phyloP scores from a whole-genome alignment of 2,329 filamentous ascomycete species.

The Zasmidium citrigriseum region DNA sequence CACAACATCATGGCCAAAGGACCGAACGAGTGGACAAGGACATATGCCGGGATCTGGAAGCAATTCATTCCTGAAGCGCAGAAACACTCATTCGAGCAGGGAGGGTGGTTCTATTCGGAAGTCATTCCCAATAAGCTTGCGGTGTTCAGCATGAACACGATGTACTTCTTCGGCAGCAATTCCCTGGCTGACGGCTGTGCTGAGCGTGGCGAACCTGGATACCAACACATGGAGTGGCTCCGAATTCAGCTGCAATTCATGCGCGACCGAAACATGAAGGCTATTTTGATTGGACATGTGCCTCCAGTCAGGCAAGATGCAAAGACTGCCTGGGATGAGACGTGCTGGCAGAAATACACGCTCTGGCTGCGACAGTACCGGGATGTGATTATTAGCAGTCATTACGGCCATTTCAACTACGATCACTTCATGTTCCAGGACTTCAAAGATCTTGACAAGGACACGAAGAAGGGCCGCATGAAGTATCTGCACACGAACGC shows the following conservation, averaged over 20 bases:
- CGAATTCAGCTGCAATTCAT: slow-evolving; percentile 83
- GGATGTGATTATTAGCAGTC: slow-evolving; percentile 75
- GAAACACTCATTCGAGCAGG: slow-evolving; percentile 84
- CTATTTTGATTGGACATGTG: slow-evolving; percentile 90
- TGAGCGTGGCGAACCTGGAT: slow-evolving; percentile 77
- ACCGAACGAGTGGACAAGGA: slow-evolving; percentile 81
- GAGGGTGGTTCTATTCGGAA: slow-evolving; percentile 93
- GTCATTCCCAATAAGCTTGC: slow-evolving; percentile 83
- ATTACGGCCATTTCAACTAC: slow-evolving; percentile 98
- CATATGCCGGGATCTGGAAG: slow-evolving; percentile 77
- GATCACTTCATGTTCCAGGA: slow-evolving; percentile 96
- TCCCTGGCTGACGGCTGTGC: slow-evolving; percentile 90
- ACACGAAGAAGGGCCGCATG: slow-evolving; percentile 48
- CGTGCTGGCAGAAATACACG: slow-evolving; percentile 97
- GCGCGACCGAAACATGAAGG: slow-evolving; percentile 84
- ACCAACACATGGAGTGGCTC: slow-evolving; percentile 94
- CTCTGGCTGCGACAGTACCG: slow-evolving; percentile 88
- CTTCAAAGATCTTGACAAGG: slow-evolving; percentile 70
- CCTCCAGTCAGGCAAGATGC: slow-evolving; percentile 82
- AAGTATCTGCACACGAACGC: slow-evolving; percentile 11
- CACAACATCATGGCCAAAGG: slow-evolving; percentile 90
- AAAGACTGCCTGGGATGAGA: slow-evolving; percentile 92
- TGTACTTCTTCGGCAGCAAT: slow-evolving; percentile 88
- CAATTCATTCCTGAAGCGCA: slow-evolving; percentile 90
- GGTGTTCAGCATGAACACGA: slow-evolving; percentile 91